Evolutionary conservation across 768 basidiomycete genomes (phyloP).

Genomic region (Candolleomyces aberdarensis): DNA sequence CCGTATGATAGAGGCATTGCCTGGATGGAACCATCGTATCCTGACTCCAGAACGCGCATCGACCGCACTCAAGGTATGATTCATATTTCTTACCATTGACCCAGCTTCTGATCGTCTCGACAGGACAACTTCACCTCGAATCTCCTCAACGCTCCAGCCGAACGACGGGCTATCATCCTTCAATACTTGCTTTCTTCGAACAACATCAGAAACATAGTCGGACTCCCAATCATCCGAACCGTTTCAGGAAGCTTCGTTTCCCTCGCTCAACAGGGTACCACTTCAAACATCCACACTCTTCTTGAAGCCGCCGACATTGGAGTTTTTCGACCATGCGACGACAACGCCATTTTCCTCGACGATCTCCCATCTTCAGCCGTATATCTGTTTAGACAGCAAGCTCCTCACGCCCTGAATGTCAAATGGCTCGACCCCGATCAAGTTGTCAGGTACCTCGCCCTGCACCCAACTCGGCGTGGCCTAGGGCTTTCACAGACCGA

Average conservation of each 20-base stretch:
- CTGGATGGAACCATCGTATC: slow-evolving; percentile 9
- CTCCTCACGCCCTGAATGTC: slow-evolving; percentile 29
- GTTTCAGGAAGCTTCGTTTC: slow-evolving; percentile 19
- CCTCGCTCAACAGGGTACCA: slow-evolving; percentile 8
- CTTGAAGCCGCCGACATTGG: slow-evolving; percentile 22
- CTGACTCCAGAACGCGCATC: neutral
- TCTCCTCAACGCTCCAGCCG: neutral
- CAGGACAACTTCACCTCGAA: neutral
- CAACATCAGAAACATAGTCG: slow-evolving; percentile 29
- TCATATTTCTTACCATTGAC: neutral
- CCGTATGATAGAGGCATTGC: slow-evolving; percentile 18
- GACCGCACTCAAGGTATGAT: neutral
- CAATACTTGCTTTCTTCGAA: slow-evolving; percentile 33
- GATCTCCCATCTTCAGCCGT: slow-evolving; percentile 21
- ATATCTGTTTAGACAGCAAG: slow-evolving; percentile 17
- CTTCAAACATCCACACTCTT: slow-evolving; percentile 17
- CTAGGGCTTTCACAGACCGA: slow-evolving; percentile 18
- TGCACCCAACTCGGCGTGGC: slow-evolving; percentile 19
- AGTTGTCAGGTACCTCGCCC: slow-evolving; percentile 28
- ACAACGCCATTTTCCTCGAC: slow-evolving; percentile 25
- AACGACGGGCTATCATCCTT: slow-evolving; percentile 15
- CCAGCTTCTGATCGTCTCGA: neutral
- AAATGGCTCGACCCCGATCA: slow-evolving; percentile 19
- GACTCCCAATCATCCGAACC: slow-evolving; percentile 34
- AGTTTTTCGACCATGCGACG: slow-evolving; percentile 28